These are phyloP conservation scores for Ceraceosorus bombacis DNA, from an alignment of 1,284 basidiomycete genomes.

Conservation along the genomic window DNA sequence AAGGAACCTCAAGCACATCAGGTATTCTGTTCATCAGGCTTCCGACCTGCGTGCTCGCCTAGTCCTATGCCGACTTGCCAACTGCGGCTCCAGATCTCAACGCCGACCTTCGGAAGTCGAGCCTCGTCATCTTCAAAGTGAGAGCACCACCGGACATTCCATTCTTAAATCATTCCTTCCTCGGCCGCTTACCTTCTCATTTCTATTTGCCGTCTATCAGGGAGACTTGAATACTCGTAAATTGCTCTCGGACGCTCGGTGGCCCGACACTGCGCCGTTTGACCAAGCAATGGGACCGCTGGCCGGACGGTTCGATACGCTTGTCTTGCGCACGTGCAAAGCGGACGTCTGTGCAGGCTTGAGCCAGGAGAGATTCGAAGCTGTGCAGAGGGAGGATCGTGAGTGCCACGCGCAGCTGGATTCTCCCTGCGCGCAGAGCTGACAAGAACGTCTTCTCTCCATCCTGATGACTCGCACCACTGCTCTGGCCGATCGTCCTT, in stretches of 20 bases:
- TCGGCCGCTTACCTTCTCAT: too few species aligned
- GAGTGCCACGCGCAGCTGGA: background rate
- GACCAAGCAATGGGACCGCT: constrained; percentile 64
- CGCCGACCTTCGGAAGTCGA: constrained; percentile 56
- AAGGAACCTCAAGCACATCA: too few species aligned
- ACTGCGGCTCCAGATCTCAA: constrained; percentile 57
- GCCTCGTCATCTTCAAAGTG: constrained; percentile 90
- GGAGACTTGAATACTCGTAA: constrained; percentile 59
- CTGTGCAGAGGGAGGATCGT: constrained; percentile 27
- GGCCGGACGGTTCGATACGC: constrained; percentile 67
- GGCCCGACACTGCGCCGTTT: constrained; percentile 78
- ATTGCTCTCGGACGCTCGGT: constrained; percentile 63
- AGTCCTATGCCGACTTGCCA: constrained; percentile 23
- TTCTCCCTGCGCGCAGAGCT: too few species aligned
- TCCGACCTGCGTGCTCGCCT: constrained; percentile 3
- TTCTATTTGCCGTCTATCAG: too few species aligned
- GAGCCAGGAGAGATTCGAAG: constrained; percentile 23
- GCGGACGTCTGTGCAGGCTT: constrained; percentile 59
- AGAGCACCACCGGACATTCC: too few species aligned
- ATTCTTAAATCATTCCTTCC: too few species aligned
- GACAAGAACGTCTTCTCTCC: too few species aligned
- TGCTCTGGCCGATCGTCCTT: too few species aligned
- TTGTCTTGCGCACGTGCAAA: constrained; percentile 87
- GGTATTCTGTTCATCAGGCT: too few species aligned
- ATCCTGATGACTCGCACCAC: too few species aligned